Evolutionary conservation across 140 eudicot genomes (phyloP).

Genomic region (Senecio squalidus): DNA sequence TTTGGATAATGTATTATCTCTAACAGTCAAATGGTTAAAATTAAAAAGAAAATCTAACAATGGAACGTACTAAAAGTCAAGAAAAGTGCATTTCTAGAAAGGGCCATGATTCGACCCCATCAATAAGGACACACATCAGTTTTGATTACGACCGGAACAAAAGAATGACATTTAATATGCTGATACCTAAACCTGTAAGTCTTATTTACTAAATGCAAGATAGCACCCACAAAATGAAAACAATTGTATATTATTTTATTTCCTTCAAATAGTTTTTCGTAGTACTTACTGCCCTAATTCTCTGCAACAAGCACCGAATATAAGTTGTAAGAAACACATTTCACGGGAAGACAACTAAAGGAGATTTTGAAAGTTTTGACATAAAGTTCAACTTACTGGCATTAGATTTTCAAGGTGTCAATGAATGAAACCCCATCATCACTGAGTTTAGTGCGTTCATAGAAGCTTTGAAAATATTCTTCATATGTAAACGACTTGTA

Average conservation of each 20-base stretch:
- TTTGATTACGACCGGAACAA: too few species aligned
- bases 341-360: background rate
- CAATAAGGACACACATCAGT: too few species aligned
- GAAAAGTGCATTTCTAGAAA: too few species aligned
- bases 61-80: too few species aligned
- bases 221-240: background rate
- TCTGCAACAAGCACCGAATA: background rate
- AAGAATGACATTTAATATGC: too few species aligned
- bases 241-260: background rate
- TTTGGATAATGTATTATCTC: too few species aligned
- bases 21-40: too few species aligned
- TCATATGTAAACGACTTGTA: slow-evolving; percentile 29
- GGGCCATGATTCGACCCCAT: too few species aligned
- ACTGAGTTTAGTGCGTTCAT: slow-evolving; percentile 24
- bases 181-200: too few species aligned
- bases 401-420: slow-evolving; percentile 32
- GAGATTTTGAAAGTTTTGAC: background rate
- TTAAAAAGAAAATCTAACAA: too few species aligned
- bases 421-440: slow-evolving; percentile 31
- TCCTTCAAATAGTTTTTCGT: background rate
- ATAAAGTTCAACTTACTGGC: slow-evolving; percentile 14
- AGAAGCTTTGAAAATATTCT: slow-evolving; percentile 28
- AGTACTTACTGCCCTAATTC: background rate
- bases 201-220: background rate
- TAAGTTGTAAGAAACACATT: background rate